Evolutionary conservation across 345 rosid species (phyloP), one percentile per base, ranked within the genome.

Genomic region (Euphorbia peplus): DNA sequence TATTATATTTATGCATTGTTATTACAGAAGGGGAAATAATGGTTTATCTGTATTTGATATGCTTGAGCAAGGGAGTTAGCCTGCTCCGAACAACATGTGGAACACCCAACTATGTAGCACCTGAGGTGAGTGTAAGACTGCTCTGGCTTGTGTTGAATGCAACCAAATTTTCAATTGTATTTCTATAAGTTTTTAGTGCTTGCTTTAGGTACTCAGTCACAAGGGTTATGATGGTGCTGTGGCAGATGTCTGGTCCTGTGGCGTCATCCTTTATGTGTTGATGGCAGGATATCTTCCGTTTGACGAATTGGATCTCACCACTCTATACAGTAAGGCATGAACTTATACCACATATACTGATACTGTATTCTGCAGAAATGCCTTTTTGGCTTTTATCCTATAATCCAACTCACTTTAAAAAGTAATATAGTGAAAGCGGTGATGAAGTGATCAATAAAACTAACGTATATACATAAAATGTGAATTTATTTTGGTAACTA

Each of bases 181-280:
- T 64, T 72, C 46, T 66, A 46, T 51, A 41, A 67, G 51, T 64
- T 70, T 61, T 60, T 13, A 57, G 11, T 67, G 75, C 60, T 55
- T 73, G 70, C 42, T 77, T 56, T 58, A 93, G 98, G 98, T 93
- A 80, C 95, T 93, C 58, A 74, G 95, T 81, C 98, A 91, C 84
- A 93, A 91, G 81, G 98, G 98, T 52, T 93, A 93, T 69, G 83
- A 91, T 73, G 97, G 97, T 80, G 91, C 97, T 10, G 86, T 83
- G 30, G 98, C 98, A 53, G 98, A 93, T 84, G 87, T 89, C 70
- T 93, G 98, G 97, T 93, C 98, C 18, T 93, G 97, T 71, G 98
- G 98, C 55, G 87, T 93, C 50, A 89, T 93, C 82, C 97, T 93
- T 32, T 91, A 88, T 84, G 98, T 93, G 75, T 76, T 93, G 80